A percentile compares a stretch with the other conserved stretches of the same genome.
These are phyloP conservation scores for Podospora australis DNA, from an alignment of 495 filamentous ascomycete genomes.

Conservation along the genomic window DNA sequence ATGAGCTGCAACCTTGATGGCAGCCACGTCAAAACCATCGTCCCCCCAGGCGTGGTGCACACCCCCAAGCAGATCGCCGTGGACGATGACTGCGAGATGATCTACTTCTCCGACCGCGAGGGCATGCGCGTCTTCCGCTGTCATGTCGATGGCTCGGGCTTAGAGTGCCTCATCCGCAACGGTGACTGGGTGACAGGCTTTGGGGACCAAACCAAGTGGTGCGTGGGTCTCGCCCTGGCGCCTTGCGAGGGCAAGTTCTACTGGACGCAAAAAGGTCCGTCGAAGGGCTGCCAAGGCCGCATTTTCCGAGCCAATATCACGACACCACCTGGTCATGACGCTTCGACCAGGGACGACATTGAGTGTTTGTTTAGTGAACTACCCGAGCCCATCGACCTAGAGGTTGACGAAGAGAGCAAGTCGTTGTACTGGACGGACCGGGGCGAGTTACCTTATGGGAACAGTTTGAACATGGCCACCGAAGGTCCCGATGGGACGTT, in stretches of 20 bases:
- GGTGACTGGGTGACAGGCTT: conserved; percentile 1
- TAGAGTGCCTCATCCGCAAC: conserved; percentile 27
- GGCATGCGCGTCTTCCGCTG: conserved; percentile 41
- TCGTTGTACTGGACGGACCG: conserved; percentile 51
- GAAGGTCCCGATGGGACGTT: background rate
- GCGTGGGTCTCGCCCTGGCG: conserved; percentile 46
- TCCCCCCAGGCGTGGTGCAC: conserved; percentile 32
- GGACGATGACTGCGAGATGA: conserved; percentile 16
- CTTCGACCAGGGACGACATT: conserved; percentile 30
- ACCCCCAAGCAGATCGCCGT: conserved; percentile 51
- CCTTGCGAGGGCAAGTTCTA: conserved; percentile 33
- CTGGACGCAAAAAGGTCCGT: conserved; percentile 52
- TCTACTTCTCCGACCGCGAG: conserved; percentile 53
- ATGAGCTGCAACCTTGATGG: conserved; percentile 40
- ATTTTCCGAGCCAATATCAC: conserved; percentile 39
- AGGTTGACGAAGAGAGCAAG: conserved; percentile 34
- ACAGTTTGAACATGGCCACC: conserved; percentile 34
- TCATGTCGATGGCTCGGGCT: conserved; percentile 38
- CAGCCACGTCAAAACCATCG: conserved; percentile 21
- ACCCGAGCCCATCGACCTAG: conserved; percentile 52
- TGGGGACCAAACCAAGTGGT: conserved; percentile 38
- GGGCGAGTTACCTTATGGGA: conserved; percentile 44
- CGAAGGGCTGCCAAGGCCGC: conserved; percentile 37
- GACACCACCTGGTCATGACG: conserved; percentile 18
- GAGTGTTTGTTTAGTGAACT: conserved; percentile 35